Evolutionary conservation across 1,284 basidiomycete species (phyloP), one percentile per base, ranked within the genome.

Genomic region (Malassezia pachydermatis): DNA sequence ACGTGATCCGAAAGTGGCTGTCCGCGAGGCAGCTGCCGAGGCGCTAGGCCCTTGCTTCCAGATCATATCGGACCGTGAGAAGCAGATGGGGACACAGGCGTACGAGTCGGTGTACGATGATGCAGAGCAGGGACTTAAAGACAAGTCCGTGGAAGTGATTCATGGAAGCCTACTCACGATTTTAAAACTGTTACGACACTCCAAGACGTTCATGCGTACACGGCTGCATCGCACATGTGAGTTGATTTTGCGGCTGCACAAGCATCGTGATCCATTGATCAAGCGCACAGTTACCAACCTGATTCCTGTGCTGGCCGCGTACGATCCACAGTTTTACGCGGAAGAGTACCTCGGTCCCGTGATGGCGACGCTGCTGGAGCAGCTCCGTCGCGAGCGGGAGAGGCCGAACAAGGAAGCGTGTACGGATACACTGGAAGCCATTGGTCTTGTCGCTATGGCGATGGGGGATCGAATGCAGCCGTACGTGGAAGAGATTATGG

Each of bases 391-490:
- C 46, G 69, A 67, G 20, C 62, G 64, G 43, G 65, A 67, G 34
- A 50, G 56, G 11, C 57, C 60, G 4, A 58, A 65, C 0, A 60
- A 58, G 17, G 63, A 72, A 48, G 49, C 55, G 6, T 43, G 46
- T 54, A 24, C 60, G 60, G 55, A 66, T 27, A 45, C 90, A 0
- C 96, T 95, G 70, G 84, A 94, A 63, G 89, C 94, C 1, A 90
- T 99, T 57, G 94, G 94, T 1, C 88, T 95, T 62, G 86, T 95
- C 30, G 87, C 92, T 1, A 81, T 82, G 27, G 86, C 88, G 40
- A 86, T 98, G 41, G 84, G 84, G 23, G 86, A 86, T 57, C 87
- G 89, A 57, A 96, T 98, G 86, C 88, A 90, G 65, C 83, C 84
- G 1, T 98, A 95, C 74, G 79, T 98, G 39, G 92, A 98, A 55